These are phyloP conservation scores for Tulasnella sp. DNA, from an alignment of 768 basidiomycete species.

Conservation along the genomic window DNA sequence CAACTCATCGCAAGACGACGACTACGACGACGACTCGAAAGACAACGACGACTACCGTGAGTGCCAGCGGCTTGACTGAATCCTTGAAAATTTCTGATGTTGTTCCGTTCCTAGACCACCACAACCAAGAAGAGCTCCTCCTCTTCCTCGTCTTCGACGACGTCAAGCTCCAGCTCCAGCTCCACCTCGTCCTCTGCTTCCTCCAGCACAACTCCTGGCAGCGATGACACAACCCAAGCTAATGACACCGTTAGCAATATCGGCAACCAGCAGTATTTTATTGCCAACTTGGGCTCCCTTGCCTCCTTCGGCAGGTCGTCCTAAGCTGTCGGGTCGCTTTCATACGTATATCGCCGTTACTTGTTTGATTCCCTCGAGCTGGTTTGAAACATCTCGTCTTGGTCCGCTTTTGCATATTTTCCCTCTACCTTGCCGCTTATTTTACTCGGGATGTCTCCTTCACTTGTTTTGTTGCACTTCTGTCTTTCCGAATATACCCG, in stretches of 20 bases:
- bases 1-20: constrained; percentile 1
- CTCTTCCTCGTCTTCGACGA: not conserved
- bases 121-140: not conserved
- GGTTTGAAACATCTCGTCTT: not conserved
- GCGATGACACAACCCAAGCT: not conserved
- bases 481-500: not conserved
- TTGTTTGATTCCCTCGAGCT: not conserved
- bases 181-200: not conserved
- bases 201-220: not conserved
- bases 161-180: not conserved
- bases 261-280: constrained; percentile 4
- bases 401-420: not conserved
- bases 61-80: not conserved
- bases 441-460: not conserved
- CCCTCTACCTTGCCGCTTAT: not conserved
- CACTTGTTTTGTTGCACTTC: not conserved
- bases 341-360: not conserved
- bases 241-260: not conserved
- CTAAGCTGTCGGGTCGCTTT: not conserved
- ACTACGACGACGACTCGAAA: constrained; percentile 13
- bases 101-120: not conserved
- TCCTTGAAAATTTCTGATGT: not conserved
- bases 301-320: not conserved
- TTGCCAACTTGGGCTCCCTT: not conserved
- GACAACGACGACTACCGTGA: not conserved